These are phyloP conservation scores for Spinellus fusiger DNA, from an alignment of 192 early-diverging fungal genomes.

Conservation along the genomic window DNA sequence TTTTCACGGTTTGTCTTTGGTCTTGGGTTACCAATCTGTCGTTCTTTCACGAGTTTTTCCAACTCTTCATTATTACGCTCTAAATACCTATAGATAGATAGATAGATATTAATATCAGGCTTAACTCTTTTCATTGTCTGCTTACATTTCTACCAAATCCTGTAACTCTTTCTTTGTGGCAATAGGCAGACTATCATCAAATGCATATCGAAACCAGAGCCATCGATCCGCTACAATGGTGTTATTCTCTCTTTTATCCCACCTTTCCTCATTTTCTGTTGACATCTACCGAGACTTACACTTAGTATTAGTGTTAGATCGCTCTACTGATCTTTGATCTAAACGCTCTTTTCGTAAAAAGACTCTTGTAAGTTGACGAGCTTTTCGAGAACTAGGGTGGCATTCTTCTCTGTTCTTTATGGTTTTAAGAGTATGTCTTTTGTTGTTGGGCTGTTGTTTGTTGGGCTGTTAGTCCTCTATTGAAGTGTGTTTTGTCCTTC, in stretches of 20 bases:
- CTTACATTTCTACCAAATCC: conserved; percentile 30
- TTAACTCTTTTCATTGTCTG: not conserved
- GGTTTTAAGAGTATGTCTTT: conserved; percentile 48
- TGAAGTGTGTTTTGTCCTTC: too few species aligned
- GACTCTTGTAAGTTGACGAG: conserved; percentile 42
- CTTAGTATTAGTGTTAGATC: conserved; percentile 18
- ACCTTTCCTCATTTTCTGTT: not conserved
- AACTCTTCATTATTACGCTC: conserved; percentile 43
- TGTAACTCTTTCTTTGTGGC: conserved; percentile 32
- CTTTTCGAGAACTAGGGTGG: conserved; percentile 54
- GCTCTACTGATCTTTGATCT: conserved; percentile 30
- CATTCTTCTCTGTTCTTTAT: conserved; percentile 51
- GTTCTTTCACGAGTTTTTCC: conserved; percentile 30
- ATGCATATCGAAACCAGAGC: conserved; percentile 48
- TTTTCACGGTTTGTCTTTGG: conserved; percentile 42
- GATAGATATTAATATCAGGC: not conserved
- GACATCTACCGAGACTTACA: conserved; percentile 11
- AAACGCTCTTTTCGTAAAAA: conserved; percentile 46
- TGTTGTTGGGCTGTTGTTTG: conserved; percentile 51
- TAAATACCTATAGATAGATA: conserved; percentile 34
- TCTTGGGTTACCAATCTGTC: conserved; percentile 31
- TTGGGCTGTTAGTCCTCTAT: too few species aligned
- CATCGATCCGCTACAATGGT: conserved; percentile 35
- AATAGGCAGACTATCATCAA: conserved; percentile 34
- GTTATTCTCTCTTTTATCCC: conserved; percentile 8